Evolutionary conservation across 2,329 filamentous ascomycete genomes (phyloP).

Genomic region (Pezizomycotina sp.): DNA sequence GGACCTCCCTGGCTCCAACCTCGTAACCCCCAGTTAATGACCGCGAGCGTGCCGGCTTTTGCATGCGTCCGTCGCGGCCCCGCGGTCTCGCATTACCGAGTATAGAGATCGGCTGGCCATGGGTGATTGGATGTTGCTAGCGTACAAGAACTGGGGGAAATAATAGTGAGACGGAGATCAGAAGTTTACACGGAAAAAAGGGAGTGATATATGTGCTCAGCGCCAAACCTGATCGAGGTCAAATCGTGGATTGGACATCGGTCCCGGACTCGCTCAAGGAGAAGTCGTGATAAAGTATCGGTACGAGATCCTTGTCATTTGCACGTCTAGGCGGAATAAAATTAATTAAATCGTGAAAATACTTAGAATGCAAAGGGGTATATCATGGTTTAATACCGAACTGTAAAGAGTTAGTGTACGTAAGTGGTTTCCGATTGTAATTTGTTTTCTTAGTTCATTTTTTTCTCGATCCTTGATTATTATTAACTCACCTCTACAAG

Average conservation of each 20-base stretch:
- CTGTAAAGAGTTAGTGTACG: not conserved
- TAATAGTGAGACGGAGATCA: too few relatives aligned
- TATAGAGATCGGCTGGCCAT: too few relatives aligned
- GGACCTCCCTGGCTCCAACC: conserved; percentile 36
- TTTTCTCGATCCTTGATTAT: too few relatives aligned
- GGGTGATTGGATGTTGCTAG: too few relatives aligned
- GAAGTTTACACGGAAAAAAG: too few relatives aligned
- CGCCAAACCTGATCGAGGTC: conserved; percentile 39
- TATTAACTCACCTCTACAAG: conserved; percentile 47
- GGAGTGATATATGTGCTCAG: not conserved
- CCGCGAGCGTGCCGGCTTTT: conserved; percentile 32
- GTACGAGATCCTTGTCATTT: conserved; percentile 96
- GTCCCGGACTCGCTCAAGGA: conserved; percentile 94
- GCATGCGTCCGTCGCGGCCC: conserved; percentile 17
- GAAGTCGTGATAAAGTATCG: conserved; percentile 97
- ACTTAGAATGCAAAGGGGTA: not conserved
- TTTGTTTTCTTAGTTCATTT: too few relatives aligned
- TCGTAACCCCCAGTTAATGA: conserved; percentile 45
- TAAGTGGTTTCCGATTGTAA: not conserved
- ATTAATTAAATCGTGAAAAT: not conserved
- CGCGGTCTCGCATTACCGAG: too few relatives aligned
- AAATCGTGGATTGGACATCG: conserved; percentile 92
- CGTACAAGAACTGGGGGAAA: too few relatives aligned
- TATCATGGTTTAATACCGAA: not conserved
- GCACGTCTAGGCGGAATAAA: conserved; percentile 53